Percentiles rank a stretch among this genome's conserved stretches.
phyloP scores from a whole-genome alignment of 257 asterid species.

The Przewalskia tangutica region DNA sequence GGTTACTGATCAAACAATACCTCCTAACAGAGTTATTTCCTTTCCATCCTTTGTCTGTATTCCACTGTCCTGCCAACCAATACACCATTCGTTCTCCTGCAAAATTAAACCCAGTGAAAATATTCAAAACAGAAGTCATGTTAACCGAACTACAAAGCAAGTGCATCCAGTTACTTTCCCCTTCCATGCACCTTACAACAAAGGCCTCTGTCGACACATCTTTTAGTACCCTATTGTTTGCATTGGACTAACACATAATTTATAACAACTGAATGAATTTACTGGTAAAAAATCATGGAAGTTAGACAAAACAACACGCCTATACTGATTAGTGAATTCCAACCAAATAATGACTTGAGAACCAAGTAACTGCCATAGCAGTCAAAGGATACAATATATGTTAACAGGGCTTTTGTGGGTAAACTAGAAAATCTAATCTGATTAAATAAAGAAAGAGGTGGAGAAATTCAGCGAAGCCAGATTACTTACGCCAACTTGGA shows the following conservation, averaged over 20 bases:
- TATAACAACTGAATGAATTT: not conserved
- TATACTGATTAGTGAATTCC: not conserved
- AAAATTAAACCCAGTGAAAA: not conserved
- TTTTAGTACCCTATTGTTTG: not conserved
- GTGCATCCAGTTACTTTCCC: not conserved
- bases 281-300: not conserved
- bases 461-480: slow-evolving; percentile 7
- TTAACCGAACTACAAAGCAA: not conserved
- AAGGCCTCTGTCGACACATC: not conserved
- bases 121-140: not conserved
- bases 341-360: not conserved
- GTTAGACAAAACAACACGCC: not conserved
- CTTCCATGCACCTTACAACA: not conserved
- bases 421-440: not conserved
- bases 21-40: slow-evolving; percentile 66
- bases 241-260: not conserved
- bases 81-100: slow-evolving; percentile 68
- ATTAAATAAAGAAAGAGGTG: not conserved
- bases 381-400: not conserved
- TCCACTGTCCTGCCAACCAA: slow-evolving; percentile 69
- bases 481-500: slow-evolving; percentile 46
- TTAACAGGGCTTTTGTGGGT: not conserved
- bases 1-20: slow-evolving; percentile 17
- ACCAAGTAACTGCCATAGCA: not conserved
- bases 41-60: slow-evolving; percentile 41